Evolutionary conservation across 2,329 filamentous ascomycete genomes (phyloP).

Genomic region (Didymella keratinophila): DNA sequence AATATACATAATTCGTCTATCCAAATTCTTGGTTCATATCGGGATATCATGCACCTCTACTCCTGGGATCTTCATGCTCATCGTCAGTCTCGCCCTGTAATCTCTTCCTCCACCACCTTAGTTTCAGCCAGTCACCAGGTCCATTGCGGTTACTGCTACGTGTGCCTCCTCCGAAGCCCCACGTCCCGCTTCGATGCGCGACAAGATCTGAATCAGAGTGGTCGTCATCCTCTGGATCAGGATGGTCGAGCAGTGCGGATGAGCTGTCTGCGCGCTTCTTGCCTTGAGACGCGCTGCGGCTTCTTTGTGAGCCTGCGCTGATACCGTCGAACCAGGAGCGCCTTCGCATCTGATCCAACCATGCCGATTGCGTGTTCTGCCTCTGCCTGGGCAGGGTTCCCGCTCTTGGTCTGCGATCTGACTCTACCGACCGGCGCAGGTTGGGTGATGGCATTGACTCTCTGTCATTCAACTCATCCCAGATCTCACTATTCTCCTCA

Average conservation of each 20-base stretch:
- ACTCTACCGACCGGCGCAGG: slow-evolving; percentile 40
- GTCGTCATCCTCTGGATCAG: slow-evolving; percentile 41
- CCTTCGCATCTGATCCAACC: slow-evolving; percentile 46
- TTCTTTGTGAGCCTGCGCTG: slow-evolving; percentile 29
- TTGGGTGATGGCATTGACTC: slow-evolving; percentile 39
- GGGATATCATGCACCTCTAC: slow-evolving; percentile 25
- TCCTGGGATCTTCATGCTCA: slow-evolving; percentile 26
- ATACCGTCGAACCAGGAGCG: slow-evolving; percentile 49
- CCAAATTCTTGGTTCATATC: slow-evolving; percentile 20
- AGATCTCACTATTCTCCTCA: slow-evolving; percentile 80
- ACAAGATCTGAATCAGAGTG: slow-evolving; percentile 40
- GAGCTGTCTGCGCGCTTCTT: slow-evolving; percentile 38
- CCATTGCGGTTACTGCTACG: slow-evolving; percentile 35
- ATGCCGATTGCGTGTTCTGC: slow-evolving; percentile 41
- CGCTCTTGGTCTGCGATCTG: slow-evolving; percentile 44
- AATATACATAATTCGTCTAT: slow-evolving; percentile 13
- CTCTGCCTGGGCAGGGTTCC: slow-evolving; percentile 43
- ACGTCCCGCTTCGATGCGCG: slow-evolving; percentile 35
- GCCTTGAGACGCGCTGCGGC: slow-evolving; percentile 39
- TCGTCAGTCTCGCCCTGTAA: slow-evolving; percentile 44
- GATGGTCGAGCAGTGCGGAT: slow-evolving; percentile 36
- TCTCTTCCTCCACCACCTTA: slow-evolving; percentile 51
- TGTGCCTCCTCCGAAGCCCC: slow-evolving; percentile 33
- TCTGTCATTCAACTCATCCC: slow-evolving; percentile 82
- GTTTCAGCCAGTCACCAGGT: slow-evolving; percentile 48